Conservation (phyloP, 176 grass and related monocot genomes). For the Echinochloa phyllopogon region DNA sequence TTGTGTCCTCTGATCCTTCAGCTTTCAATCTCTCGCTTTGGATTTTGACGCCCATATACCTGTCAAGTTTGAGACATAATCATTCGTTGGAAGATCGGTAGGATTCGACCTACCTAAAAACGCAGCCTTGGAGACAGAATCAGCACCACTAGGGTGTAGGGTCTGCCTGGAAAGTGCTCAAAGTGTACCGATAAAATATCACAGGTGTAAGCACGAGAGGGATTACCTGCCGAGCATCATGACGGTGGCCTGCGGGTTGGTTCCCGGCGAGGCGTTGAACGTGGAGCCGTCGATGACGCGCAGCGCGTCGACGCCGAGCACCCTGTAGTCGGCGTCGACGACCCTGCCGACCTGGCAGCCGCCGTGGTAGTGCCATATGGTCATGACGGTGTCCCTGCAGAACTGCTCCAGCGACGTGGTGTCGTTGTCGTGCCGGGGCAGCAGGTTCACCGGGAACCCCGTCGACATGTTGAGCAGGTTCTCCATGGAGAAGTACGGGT, state of each 20-base stretch:
- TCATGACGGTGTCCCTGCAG: slow-evolving; percentile 87
- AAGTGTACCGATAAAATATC: slow-evolving; percentile 23
- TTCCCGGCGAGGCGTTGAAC: slow-evolving; percentile 79
- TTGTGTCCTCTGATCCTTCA: slow-evolving; percentile 14
- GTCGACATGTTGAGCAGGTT: slow-evolving; percentile 62
- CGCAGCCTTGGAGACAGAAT: slow-evolving; percentile 23
- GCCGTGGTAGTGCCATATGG: slow-evolving; percentile 95
- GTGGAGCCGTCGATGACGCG: slow-evolving; percentile 87
- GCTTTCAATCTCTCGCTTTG: slow-evolving; percentile 55
- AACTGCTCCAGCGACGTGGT: slow-evolving; percentile 68
- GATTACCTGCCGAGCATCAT: slow-evolving; percentile 94
- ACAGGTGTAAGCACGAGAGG: background rate
- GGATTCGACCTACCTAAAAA: slow-evolving; percentile 48
- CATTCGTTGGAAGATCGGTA: slow-evolving; percentile 17
- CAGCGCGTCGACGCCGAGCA: slow-evolving; percentile 65
- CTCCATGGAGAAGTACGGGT: slow-evolving; percentile 47
- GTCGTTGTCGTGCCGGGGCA: slow-evolving; percentile 64
- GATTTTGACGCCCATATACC: slow-evolving; percentile 83
- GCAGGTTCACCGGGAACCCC: slow-evolving; percentile 64
- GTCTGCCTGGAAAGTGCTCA: slow-evolving; percentile 42
- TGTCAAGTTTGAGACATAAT: slow-evolving; percentile 50
- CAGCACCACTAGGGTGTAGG: slow-evolving; percentile 48
- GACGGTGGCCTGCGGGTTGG: slow-evolving; percentile 89
- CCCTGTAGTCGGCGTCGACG: slow-evolving; percentile 66
- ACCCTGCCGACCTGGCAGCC: slow-evolving; percentile 83